Percentiles rank a stretch among this genome's conserved stretches.
phyloP scores from a whole-genome alignment of 345 rosid genomes.

The Raphanus sativus region DNA sequence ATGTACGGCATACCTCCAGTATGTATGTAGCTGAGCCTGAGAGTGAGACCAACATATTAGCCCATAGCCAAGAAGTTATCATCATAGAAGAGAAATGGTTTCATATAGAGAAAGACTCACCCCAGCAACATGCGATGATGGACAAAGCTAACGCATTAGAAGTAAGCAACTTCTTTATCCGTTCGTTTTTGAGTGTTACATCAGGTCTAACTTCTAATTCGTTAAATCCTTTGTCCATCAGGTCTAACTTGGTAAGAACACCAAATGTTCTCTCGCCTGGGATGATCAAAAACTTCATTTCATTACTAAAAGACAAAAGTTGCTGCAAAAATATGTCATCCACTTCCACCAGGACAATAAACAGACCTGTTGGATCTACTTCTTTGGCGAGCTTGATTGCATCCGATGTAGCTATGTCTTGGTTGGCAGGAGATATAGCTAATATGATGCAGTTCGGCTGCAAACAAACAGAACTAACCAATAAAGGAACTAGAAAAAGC shows the following conservation, averaged over 20 bases:
- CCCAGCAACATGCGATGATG: conserved; percentile 74
- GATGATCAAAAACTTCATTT: too few species aligned
- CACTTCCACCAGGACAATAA: too few species aligned
- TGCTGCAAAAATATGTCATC: too few species aligned
- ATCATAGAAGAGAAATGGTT: not conserved
- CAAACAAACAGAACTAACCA: not conserved
- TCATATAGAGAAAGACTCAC: conserved; percentile 40
- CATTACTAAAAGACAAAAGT: too few species aligned
- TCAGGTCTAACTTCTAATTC: conserved; percentile 60
- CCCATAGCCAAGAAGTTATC: not conserved
- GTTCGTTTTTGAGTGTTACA: too few species aligned
- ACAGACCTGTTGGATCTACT: conserved; percentile 69
- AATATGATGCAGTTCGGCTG: conserved; percentile 89
- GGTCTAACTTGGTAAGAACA: conserved; percentile 87
- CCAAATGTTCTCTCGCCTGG: conserved; percentile 92
- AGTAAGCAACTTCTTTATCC: too few species aligned
- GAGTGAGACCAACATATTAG: conserved; percentile 19
- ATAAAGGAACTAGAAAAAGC: not conserved
- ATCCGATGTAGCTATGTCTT: conserved; percentile 96
- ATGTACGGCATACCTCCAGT: conserved; percentile 80
- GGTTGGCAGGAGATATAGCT: conserved; percentile 98
- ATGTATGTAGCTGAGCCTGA: conserved; percentile 84
- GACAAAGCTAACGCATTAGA: too few species aligned
- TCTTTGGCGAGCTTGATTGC: conserved; percentile 86
- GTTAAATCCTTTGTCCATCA: conserved; percentile 98